These are phyloP conservation scores for Pseudozyma thailandica DNA, from an alignment of 1,284 basidiomycete genomes.

Conservation along the genomic window DNA sequence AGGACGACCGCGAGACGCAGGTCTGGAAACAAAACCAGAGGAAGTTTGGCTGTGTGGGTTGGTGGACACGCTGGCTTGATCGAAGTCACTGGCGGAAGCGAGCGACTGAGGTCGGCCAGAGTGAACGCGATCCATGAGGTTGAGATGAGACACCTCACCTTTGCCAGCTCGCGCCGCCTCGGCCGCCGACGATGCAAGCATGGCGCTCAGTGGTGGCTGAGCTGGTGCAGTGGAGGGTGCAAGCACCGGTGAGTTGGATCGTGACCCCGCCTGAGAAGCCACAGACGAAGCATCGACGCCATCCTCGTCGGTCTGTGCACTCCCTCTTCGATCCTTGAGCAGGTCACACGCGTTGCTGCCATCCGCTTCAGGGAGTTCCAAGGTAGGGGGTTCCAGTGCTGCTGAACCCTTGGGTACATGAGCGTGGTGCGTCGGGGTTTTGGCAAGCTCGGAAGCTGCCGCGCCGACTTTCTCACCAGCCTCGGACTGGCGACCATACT, in stretches of 20 bases:
- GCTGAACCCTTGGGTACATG: slow-evolving; percentile 36
- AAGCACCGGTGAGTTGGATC: slow-evolving; percentile 54
- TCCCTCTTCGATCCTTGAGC: slow-evolving; percentile 26
- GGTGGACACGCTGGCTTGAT: slow-evolving; percentile 44
- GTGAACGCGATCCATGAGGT: slow-evolving; percentile 41
- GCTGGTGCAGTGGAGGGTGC: slow-evolving; percentile 9
- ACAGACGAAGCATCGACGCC: slow-evolving; percentile 58
- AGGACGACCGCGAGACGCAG: slow-evolving; percentile 28
- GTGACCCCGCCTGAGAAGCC: slow-evolving; percentile 64
- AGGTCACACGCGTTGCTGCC: slow-evolving; percentile 15
- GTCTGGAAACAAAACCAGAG: slow-evolving; percentile 35
- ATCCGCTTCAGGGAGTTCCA: slow-evolving; percentile 43
- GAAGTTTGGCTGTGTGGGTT: slow-evolving; percentile 43
- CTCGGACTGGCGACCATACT: slow-evolving; percentile 22
- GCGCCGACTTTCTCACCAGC: slow-evolving; percentile 20
- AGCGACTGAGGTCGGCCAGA: slow-evolving; percentile 39
- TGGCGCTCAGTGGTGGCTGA: slow-evolving; percentile 12
- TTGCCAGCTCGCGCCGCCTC: slow-evolving; percentile 21
- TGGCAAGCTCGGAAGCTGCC: slow-evolving; percentile 46
- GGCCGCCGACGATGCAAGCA: slow-evolving; percentile 22
- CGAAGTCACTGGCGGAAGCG: slow-evolving; percentile 34
- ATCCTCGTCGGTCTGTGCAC: slow-evolving; percentile 42
- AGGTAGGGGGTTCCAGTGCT: slow-evolving; percentile 43
- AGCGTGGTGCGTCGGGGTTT: slow-evolving; percentile 57
- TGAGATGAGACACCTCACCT: slow-evolving; percentile 31